Evolutionary conservation across 176 grass and related monocot species (phyloP).

Genomic region (Triticum dicoccoides): DNA sequence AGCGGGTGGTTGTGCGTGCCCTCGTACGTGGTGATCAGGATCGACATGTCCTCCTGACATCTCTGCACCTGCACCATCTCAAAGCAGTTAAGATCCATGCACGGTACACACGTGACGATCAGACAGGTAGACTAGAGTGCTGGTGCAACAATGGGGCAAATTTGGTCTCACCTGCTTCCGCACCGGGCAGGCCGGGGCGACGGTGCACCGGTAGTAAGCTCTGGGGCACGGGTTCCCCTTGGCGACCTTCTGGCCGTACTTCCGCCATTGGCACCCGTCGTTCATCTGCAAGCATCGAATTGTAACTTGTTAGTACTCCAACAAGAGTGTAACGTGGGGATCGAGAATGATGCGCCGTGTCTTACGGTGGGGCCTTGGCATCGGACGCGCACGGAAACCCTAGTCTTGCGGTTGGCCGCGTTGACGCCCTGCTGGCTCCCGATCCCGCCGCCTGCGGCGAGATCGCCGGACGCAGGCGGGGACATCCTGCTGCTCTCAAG

Average conservation of each 20-base stretch:
- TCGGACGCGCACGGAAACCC: conserved; percentile 93
- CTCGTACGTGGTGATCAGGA: conserved; percentile 96
- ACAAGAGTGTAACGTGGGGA: not conserved
- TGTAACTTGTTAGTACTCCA: not conserved
- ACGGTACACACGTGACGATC: not conserved
- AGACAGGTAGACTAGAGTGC: not conserved
- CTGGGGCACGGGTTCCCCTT: conserved; percentile 98
- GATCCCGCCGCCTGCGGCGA: conserved; percentile 35
- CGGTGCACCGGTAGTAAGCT: conserved; percentile 96
- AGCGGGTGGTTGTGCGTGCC: conserved; percentile 98
- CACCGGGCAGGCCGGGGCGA: conserved; percentile 89
- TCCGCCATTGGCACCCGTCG: conserved; percentile 97
- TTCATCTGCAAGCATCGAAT: conserved; percentile 64
- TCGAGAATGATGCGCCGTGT: not conserved
- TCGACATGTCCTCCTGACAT: conserved; percentile 95
- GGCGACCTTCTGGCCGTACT: conserved; percentile 94
- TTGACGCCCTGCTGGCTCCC: conserved; percentile 74
- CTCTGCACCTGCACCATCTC: conserved; percentile 65
- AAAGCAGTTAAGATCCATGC: not conserved
- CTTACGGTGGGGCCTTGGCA: conserved; percentile 96
- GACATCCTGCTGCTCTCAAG: conserved; percentile 61
- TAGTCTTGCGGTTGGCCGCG: conserved; percentile 91
- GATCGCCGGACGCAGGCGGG: conserved; percentile 4
- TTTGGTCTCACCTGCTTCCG: conserved; percentile 68
- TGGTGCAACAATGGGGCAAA: not conserved